These are phyloP conservation scores for Pythium guiyangense DNA, from an alignment of 352 stramenopile genomes.

Conservation along the genomic window DNA sequence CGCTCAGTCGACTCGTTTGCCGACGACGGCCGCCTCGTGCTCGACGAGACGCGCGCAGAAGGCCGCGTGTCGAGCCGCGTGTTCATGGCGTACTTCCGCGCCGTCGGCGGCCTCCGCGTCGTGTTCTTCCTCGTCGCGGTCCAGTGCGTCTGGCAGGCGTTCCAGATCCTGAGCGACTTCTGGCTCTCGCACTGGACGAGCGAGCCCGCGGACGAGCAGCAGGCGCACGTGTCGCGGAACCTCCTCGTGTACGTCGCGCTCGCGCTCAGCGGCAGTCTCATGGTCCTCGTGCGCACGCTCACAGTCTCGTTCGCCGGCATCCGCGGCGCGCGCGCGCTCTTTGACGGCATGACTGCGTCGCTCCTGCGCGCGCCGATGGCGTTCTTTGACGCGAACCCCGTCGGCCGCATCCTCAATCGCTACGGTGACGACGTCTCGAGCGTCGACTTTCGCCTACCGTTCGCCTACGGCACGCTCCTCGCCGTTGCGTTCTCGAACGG, in stretches of 20 bases:
- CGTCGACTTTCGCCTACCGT: slow-evolving; percentile 87
- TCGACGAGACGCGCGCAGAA: slow-evolving; percentile 27
- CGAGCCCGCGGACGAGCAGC: slow-evolving; percentile 66
- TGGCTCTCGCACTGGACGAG: slow-evolving; percentile 91
- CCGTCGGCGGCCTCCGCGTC: slow-evolving; percentile 40
- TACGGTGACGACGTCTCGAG: slow-evolving; percentile 92
- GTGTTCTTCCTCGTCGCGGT: slow-evolving; percentile 39
- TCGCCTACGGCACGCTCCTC: slow-evolving; percentile 52
- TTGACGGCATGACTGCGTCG: slow-evolving; percentile 81
- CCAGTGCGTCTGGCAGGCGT: slow-evolving; percentile 78
- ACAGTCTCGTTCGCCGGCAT: slow-evolving; percentile 54
- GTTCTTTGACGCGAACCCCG: slow-evolving; percentile 93
- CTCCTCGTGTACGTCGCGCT: slow-evolving; percentile 59
- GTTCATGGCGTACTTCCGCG: slow-evolving; percentile 43
- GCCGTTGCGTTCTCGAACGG: slow-evolving; percentile 76
- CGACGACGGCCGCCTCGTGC: slow-evolving; percentile 17
- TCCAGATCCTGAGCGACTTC: slow-evolving; percentile 85
- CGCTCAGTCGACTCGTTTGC: slow-evolving; percentile 30
- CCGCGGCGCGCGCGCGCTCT: slow-evolving; percentile 59
- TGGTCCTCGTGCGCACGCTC: slow-evolving; percentile 57
- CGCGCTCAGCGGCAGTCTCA: slow-evolving; percentile 38
- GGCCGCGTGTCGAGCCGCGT: slow-evolving; percentile 30
- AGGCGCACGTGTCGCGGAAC: slow-evolving; percentile 70
- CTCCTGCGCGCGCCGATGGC: slow-evolving; percentile 88
- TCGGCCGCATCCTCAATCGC: slow-evolving; percentile 87